These are phyloP conservation scores for Cryphonectria naterciae DNA, from an alignment of 2,329 filamentous ascomycete genomes.

Conservation along the genomic window DNA sequence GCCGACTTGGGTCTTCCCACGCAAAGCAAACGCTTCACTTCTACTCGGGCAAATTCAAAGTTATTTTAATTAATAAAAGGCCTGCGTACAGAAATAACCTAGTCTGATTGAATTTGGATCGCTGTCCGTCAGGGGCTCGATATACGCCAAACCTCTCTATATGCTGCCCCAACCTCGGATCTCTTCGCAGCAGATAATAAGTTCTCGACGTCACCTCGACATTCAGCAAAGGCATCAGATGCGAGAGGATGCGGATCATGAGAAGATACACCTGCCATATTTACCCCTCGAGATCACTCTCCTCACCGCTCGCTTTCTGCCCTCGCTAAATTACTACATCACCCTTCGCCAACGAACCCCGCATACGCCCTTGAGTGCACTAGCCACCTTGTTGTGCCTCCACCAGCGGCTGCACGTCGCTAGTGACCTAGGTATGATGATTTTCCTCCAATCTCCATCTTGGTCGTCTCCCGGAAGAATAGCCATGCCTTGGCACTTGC, in stretches of 20 bases:
- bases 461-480: background rate
- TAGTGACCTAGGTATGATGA: conserved; percentile 1
- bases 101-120: background rate
- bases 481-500: background rate
- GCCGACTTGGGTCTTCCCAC: no score
- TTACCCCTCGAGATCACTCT: background rate
- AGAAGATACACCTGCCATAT: background rate
- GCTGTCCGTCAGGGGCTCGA: background rate
- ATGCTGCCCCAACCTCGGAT: background rate
- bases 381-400: background rate
- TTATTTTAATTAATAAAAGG: background rate
- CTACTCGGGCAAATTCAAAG: no score
- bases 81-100: background rate
- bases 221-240: background rate
- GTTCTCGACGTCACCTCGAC: background rate
- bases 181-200: background rate
- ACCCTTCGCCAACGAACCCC: background rate
- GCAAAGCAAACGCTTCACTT: no score
- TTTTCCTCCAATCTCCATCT: conserved; percentile 31
- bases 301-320: background rate
- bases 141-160: background rate
- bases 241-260: background rate
- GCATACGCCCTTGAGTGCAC: conserved; percentile 8
- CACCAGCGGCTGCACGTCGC: background rate
- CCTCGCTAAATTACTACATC: background rate